Evolutionary conservation across 163 green algal genomes (phyloP).

Genomic region (Chlorella variabilis): DNA sequence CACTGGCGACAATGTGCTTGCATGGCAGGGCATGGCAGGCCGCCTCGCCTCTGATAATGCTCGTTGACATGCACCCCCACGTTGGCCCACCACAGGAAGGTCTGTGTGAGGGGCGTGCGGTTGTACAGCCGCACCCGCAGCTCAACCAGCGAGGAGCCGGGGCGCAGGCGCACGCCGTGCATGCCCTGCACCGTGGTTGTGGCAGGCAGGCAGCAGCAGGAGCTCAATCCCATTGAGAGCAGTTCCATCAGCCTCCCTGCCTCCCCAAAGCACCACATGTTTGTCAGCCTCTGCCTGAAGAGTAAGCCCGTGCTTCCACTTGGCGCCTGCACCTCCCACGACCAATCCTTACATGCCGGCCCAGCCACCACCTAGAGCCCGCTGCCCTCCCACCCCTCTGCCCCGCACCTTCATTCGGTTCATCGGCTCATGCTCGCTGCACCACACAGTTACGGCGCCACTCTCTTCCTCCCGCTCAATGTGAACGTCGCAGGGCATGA

Average conservation of each 20-base stretch:
- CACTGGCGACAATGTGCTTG: too few species aligned
- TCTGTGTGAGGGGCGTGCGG: constrained; percentile 25
- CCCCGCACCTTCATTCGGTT: constrained; percentile 26
- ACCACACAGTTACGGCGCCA: constrained; percentile 17
- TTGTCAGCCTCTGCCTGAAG: too few species aligned
- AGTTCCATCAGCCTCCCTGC: too few species aligned
- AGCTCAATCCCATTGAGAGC: too few species aligned
- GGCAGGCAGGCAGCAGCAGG: not conserved
- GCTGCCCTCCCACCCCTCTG: too few species aligned
- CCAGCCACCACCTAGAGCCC: too few species aligned
- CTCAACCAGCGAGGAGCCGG: constrained; percentile 18
- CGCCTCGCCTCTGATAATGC: not conserved
- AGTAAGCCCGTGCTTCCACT: too few species aligned
- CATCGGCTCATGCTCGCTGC: constrained; percentile 33
- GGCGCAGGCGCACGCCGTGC: constrained; percentile 29
- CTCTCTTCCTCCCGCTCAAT: constrained; percentile 15
- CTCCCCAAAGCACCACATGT: too few species aligned
- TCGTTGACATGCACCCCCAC: constrained; percentile 11
- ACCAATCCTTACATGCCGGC: too few species aligned
- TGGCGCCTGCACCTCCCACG: too few species aligned
- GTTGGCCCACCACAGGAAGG: constrained; percentile 24
- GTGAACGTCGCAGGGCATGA: constrained; percentile 33
- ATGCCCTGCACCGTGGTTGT: not conserved
- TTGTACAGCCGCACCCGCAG: constrained; percentile 23
- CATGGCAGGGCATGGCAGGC: too few species aligned